Conservation (phyloP, 2,329 filamentous ascomycete species). For the Clonostachys rhizophaga region DNA sequence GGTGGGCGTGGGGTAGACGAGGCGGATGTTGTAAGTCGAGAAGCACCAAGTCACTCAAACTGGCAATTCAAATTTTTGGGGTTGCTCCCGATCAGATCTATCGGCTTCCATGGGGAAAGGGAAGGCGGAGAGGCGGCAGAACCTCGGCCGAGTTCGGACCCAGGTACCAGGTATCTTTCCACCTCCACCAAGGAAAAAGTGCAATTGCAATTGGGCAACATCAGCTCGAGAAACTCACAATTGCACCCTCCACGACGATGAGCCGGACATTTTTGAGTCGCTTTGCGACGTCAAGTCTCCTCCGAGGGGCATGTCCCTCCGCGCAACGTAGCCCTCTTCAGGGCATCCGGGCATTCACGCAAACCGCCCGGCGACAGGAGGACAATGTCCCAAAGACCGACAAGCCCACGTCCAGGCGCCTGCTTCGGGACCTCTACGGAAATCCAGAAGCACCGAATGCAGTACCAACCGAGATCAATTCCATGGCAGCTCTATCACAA, state of each 20-base stretch:
- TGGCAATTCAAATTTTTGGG: background rate
- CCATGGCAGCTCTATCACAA: conserved; percentile 25
- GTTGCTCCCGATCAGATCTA: conserved; percentile 8
- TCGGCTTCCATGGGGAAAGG: conserved; percentile 8
- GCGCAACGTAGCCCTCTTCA: conserved; percentile 11
- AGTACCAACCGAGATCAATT: conserved; percentile 12
- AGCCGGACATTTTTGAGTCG: conserved; percentile 35
- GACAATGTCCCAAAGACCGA: conserved; percentile 7
- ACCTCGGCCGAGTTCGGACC: conserved; percentile 14
- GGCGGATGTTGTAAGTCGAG: conserved; percentile 9
- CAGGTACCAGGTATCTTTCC: background rate
- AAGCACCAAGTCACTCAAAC: background rate
- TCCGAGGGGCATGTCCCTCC: conserved; percentile 14
- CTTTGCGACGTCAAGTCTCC: conserved; percentile 32
- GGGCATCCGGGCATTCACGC: conserved; percentile 29
- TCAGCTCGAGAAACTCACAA: conserved; percentile 3
- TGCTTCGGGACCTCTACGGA: conserved; percentile 27
- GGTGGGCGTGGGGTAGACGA: background rate
- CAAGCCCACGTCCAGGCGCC: conserved; percentile 16
- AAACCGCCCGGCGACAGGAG: conserved; percentile 22
- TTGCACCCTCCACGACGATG: conserved; percentile 26
- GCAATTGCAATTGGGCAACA: background rate
- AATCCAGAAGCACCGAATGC: conserved; percentile 9
- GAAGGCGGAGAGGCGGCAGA: conserved; percentile 27
- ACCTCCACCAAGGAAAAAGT: background rate